Evolutionary conservation across 2,329 filamentous ascomycete genomes (phyloP), one percentile per base, ranked within the genome.

Genomic region (Ophiostoma sp.): DNA sequence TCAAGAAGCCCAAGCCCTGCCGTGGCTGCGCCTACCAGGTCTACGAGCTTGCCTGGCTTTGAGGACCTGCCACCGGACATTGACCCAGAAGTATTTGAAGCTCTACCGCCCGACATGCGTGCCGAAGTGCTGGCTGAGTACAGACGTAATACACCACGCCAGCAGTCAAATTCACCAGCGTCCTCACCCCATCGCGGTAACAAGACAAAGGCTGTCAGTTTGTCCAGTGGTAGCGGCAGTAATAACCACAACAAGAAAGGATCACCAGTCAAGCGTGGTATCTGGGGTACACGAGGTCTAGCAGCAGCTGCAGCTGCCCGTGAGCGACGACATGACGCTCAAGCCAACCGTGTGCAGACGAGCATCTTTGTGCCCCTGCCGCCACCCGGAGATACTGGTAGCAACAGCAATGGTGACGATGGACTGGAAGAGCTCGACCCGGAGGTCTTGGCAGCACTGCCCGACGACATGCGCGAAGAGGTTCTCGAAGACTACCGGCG

Each of bases 81-180:
- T 25, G 96, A 99, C 78, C 90, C 90, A 0, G 93, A 95, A 57
- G 92, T 94, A 1, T 91, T 98, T 75, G 88, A 91, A 57, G 93
- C 93, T 0, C 85, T 99, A 0, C 96, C 96, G 0, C 90, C 92
- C 50, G 94, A 97, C 75, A 89, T 99, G 79, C 93, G 95, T 75
- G 89, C 90, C 1, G 96, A 98, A 81, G 85, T 98, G 0, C 82
- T 98, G 9, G 90, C 88, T 2, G 90, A 92, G 45, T 97, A 97
- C 79, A 81, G 83, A 70, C 80, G 80, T 70, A 78, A 78, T 28
- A 78, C 77, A 8, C 78, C 77, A 8, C 78, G 80, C 6, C 84
- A 83, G 74, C 85, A 87, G 74, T 90, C 88, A 0, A 88, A 8
- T 85, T 86, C 50, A 91, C 90, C 77, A 85, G 86, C 73, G 84